These are phyloP conservation scores for Pseudomassariella vexata DNA, from an alignment of 2,329 filamentous ascomycete genomes.

Conservation along the genomic window DNA sequence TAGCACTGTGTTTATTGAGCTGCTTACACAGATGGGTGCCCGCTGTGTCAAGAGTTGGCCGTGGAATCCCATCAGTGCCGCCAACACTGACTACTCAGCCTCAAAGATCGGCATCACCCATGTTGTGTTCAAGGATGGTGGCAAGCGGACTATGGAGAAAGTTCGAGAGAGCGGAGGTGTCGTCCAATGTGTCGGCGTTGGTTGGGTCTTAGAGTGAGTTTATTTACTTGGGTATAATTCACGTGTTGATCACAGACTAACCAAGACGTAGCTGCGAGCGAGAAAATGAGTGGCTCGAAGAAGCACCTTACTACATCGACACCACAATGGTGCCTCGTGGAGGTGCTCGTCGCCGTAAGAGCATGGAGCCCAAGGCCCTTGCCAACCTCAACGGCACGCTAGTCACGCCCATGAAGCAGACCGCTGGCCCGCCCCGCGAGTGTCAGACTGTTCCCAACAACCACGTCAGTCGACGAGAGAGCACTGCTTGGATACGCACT, in stretches of 20 bases:
- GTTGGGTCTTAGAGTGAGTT: slow-evolving; percentile 82
- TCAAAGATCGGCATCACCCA: slow-evolving; percentile 73
- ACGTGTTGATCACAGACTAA: too few species aligned
- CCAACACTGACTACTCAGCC: slow-evolving; percentile 27
- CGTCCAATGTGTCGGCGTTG: slow-evolving; percentile 80
- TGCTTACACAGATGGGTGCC: slow-evolving; percentile 77
- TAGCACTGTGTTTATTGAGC: slow-evolving; percentile 73
- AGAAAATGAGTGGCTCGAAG: slow-evolving; percentile 71
- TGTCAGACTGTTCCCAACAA: slow-evolving; percentile 38
- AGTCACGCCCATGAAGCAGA: slow-evolving; percentile 35
- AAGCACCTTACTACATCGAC: slow-evolving; percentile 64
- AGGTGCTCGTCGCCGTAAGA: slow-evolving; percentile 67
- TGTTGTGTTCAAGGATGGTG: slow-evolving; percentile 85
- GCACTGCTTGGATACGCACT: slow-evolving; percentile 48
- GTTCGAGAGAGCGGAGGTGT: slow-evolving; percentile 65
- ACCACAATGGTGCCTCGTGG: slow-evolving; percentile 62
- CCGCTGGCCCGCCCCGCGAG: slow-evolving; percentile 20
- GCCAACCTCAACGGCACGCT: slow-evolving; percentile 64
- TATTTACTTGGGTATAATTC: too few species aligned
- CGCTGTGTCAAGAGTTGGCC: slow-evolving; percentile 70
- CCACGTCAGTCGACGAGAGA: slow-evolving; percentile 47
- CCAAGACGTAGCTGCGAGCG: slow-evolving; percentile 58
- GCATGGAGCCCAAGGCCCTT: slow-evolving; percentile 70
- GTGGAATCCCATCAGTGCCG: slow-evolving; percentile 53
- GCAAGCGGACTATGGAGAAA: slow-evolving; percentile 74